Percentiles rank a stretch among this genome's conserved stretches.
These are phyloP conservation scores for Epichloe elymi DNA, from an alignment of 2,329 filamentous ascomycete species.

Conservation along the genomic window DNA sequence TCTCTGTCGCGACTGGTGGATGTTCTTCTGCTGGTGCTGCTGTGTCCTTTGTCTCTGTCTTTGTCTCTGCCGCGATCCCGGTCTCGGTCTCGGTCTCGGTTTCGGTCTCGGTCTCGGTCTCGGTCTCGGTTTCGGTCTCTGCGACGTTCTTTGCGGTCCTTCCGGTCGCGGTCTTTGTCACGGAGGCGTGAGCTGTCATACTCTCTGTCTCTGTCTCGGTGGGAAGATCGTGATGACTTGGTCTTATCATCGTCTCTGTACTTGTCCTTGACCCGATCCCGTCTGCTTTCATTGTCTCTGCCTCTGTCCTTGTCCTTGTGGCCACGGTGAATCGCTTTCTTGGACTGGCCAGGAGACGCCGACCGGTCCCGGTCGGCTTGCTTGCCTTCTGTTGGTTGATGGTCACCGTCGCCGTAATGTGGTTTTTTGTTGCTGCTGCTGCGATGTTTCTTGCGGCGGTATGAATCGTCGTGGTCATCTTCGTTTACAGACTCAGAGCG, in stretches of 20 bases:
- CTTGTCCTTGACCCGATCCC: conserved; percentile 31
- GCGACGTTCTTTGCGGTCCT: conserved; percentile 25
- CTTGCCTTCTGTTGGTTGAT: conserved; percentile 26
- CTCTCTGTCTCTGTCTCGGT: conserved; percentile 27
- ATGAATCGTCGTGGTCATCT: conserved; percentile 31
- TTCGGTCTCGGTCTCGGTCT: not conserved
- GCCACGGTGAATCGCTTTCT: conserved; percentile 45
- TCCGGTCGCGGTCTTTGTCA: conserved; percentile 23
- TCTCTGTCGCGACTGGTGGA: conserved; percentile 24
- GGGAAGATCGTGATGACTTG: conserved; percentile 27
- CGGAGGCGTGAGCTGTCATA: conserved; percentile 22
- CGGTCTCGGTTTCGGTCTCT: conserved; percentile 17
- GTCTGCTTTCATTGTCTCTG: conserved; percentile 29
- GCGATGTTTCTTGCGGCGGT: conserved; percentile 38
- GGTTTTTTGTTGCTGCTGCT: conserved; percentile 22
- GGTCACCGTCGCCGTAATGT: conserved; percentile 31
- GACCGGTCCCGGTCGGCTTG: conserved; percentile 48
- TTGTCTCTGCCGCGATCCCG: conserved; percentile 15
- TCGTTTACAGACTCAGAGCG: conserved; percentile 39
- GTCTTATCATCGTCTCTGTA: conserved; percentile 30
- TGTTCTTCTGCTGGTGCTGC: conserved; percentile 21
- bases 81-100: too few species aligned
- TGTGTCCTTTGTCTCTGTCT: conserved; percentile 15
- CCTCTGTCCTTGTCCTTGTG: conserved; percentile 45
- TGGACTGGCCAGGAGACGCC: conserved; percentile 46